Evolutionary conservation across 192 early-diverging fungal genomes (phyloP), one percentile per base, ranked within the genome.

Genomic region (Thamnidium elegans): DNA sequence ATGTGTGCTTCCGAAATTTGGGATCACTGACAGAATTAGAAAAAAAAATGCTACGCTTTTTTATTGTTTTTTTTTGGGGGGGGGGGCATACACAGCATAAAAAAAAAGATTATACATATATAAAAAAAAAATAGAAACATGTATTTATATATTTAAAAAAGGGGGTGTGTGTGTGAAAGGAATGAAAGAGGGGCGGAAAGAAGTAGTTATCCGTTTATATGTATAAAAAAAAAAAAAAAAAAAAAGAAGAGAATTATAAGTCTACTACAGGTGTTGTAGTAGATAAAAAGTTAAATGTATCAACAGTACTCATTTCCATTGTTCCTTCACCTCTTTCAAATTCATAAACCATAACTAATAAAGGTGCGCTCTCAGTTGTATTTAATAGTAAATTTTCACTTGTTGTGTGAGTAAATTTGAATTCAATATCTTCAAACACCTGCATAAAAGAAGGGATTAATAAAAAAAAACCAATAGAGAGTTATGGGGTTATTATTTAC

Each of bases 261-360:
- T 48, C 46, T 15, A 48, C 46, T 17, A 48, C 17, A 39, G 36
- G 36, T 39, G 46, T 14, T 48, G 17, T 48, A 17, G 46, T 17
- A 15, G 46, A 48, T 48, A 48, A 48, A 13, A 48, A 48, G 46
- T 51, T 42, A 44, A 36, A 17, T 4, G 63, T 8, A 26, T 81
- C 79, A 1, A 82, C 63, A 39, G 76, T 66, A 32, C 65, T 67
- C 20, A 79, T 70, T 17, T 83, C 81, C n/a, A 83, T 71, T 21
- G 75, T 69, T 8, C 81, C 81, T 23, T 78, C 66, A 8, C 81
- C 81, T 17, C 78, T 67, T 32, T 83, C 81, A 26, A 83, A 83
- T 64, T 80, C 81, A 70, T 80, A 83, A 11, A 78, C 71, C 68
- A 83, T 72, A 14, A 73, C 71, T 54, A 83, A 51, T 30, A 81